These are phyloP conservation scores for Striga asiatica DNA, from an alignment of 257 asterid species.

Conservation along the genomic window DNA sequence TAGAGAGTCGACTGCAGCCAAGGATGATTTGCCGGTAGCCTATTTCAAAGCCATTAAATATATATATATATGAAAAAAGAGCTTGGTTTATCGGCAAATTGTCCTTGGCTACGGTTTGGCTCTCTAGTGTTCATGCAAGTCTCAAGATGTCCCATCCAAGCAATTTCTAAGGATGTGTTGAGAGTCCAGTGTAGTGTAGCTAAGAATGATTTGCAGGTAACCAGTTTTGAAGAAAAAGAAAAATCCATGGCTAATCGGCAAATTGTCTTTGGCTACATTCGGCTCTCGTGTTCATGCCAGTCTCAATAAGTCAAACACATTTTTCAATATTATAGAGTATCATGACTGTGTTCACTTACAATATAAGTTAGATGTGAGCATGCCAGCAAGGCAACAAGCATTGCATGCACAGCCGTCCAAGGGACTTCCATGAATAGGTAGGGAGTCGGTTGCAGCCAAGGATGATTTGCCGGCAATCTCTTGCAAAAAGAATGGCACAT, in stretches of 20 bases:
- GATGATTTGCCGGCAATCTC: slow-evolving; percentile 22
- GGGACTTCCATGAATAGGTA: slow-evolving; percentile 12
- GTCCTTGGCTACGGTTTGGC: too few species aligned
- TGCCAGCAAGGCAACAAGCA: not conserved
- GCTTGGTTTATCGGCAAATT: too few species aligned
- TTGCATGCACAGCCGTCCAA: not conserved
- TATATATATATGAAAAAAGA: too few species aligned
- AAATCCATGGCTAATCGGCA: slow-evolving; percentile 21
- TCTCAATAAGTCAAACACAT: too few species aligned
- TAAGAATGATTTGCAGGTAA: too few species aligned
- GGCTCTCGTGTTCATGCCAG: slow-evolving; percentile 24
- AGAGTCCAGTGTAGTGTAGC: too few species aligned
- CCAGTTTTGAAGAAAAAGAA: not conserved
- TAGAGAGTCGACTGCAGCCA: slow-evolving; percentile 22
- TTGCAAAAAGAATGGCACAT: not conserved
- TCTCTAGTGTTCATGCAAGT: too few species aligned
- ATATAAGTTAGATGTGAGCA: not conserved
- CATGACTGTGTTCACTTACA: not conserved
- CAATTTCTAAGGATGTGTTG: too few species aligned
- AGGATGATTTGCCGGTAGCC: slow-evolving; percentile 30
- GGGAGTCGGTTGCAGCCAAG: slow-evolving; percentile 21
- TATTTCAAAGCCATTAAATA: not conserved
- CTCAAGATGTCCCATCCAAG: too few species aligned
- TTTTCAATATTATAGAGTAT: too few species aligned
- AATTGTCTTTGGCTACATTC: slow-evolving; percentile 23